Base-by-base conservation (phyloP, 148 eudicot species). In the Polygonum aviculare region DNA sequence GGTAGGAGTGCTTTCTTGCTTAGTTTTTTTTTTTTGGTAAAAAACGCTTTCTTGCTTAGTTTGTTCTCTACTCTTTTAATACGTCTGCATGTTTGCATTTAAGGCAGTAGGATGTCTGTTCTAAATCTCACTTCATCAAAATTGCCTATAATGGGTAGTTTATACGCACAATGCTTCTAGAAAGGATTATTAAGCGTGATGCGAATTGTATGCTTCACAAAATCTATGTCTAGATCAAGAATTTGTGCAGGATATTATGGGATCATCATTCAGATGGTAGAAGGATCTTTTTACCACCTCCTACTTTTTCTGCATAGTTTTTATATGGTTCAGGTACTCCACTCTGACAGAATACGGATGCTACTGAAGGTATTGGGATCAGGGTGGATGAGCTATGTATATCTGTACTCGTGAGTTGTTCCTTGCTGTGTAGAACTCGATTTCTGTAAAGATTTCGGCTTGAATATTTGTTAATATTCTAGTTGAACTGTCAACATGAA, bases 1-100 rank as follows among this genome's bases (percentile, higher is more conserved):
- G 93, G 98, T 94, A 81, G 47, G 81, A 75, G 79, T 63, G 6
- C 69, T 81, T 79, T 82, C 55, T 50, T 57, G 50, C 73, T 19
- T 74, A 40, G n/a, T 38, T 50, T 38, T n/a, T n/a, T n/a, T n/a
- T n/a, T n/a, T n/a, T n/a, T n/a, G n/a, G n/a, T n/a, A n/a, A n/a
- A n/a, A n/a, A n/a, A n/a, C n/a, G 6, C 69, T 81, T 79, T 82
- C 55, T 50, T 57, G 50, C 73, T 19, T 74, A 40, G n/a, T 38
- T 50, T 38, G 63, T 26, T 26, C 44, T 45, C 22, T 19, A 2
- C 11, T 9, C 18, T 22, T 57, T 7, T 36, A 75, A 7, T 47
- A n/a, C 15, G 35, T 3, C 44, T 10, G 36, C 12, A 19, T 54
- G 49, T 19, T 75, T 81, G 73, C 74, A 76, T 81, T 67, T 40